Evolutionary conservation across 768 basidiomycete genomes (phyloP), one percentile per base, ranked within the genome.

Genomic region (Pholiota microspora): DNA sequence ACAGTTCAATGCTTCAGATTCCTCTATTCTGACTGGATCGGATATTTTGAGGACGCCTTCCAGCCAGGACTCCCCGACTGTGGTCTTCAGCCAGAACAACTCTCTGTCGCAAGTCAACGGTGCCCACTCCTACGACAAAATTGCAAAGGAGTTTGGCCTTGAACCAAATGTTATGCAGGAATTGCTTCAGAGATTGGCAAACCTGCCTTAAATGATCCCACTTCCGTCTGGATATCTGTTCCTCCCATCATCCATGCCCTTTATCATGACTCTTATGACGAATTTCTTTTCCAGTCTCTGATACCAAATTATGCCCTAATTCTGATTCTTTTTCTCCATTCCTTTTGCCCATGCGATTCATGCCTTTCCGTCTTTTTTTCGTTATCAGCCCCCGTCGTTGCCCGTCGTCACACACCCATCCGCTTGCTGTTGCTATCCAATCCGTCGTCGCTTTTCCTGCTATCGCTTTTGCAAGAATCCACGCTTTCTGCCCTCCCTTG

Each of bases 141-240:
- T 90, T n/a, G 88, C 88, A 21, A 77, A 76, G 59, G 88, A 89
- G 66, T 89, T 89, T 56, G 88, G 88, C n/a, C 76, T 89, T 18
- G 84, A 88, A 51, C 73, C 87, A 28, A 77, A 83, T 38, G 65
- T 89, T 24, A 81, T 89, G 42, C 80, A 88, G 62, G 84, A 85
- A 2, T 77, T 89, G 42, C 83, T 80, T 35, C 83, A 86, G 57
- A 77, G 86, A 47, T 72, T 89, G 34, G 67, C 58, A 36, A 58
- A 51, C 21, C 49, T 67, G 32, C 49, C 53, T 23, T 65, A 54
- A 56, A 34, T 32, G n/a, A 31, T 12, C 7, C 9, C 4, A 29
- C 21, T 18, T 36, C n/a, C 48, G 23, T 27, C 34, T 50, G 46
- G 46, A 35, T 16, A 15, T 35, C 34, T 38, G 8, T 23, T 29